These are phyloP conservation scores for Saturnispora halmiae DNA, from an alignment of 805 yeast species.

Conservation along the genomic window DNA sequence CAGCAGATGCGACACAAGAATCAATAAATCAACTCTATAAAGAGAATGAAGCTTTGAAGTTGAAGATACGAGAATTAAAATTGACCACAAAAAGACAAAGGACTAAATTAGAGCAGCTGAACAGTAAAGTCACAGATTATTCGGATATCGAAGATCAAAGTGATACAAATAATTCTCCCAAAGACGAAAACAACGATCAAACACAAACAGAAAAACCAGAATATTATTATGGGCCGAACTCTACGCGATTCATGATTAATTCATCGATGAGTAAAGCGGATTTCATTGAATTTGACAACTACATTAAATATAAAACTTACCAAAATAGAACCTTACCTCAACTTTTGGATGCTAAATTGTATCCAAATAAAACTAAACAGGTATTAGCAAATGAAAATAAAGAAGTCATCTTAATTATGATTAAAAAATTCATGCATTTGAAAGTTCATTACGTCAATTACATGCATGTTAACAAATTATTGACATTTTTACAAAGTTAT, in stretches of 20 bases:
- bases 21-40: conserved; percentile 12
- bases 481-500: conserved; percentile 33
- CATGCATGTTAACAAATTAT: conserved; percentile 28
- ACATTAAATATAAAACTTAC: conserved; percentile 25
- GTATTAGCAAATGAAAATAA: conserved; percentile 26
- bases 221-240: conserved; percentile 44
- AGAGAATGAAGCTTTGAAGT: conserved; percentile 25
- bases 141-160: conserved; percentile 5
- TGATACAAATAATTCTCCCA: conserved; percentile 12
- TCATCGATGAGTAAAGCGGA: conserved; percentile 24
- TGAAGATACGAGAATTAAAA: conserved; percentile 23
- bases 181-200: neutral
- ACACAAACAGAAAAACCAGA: conserved; percentile 15
- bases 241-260: conserved; percentile 40
- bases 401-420: conserved; percentile 28
- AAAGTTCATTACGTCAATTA: conserved; percentile 34
- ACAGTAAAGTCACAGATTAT: conserved; percentile 1
- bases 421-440: conserved; percentile 35
- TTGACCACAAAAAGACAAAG: conserved; percentile 19
- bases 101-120: conserved; percentile 9
- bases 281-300: conserved; percentile 22
- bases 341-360: conserved; percentile 10
- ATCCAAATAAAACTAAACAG: conserved; percentile 6
- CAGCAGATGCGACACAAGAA: neutral
- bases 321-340: conserved; percentile 25